Conservation (phyloP, 2,329 filamentous ascomycete genomes). For the Epichloe aotearoae region DNA sequence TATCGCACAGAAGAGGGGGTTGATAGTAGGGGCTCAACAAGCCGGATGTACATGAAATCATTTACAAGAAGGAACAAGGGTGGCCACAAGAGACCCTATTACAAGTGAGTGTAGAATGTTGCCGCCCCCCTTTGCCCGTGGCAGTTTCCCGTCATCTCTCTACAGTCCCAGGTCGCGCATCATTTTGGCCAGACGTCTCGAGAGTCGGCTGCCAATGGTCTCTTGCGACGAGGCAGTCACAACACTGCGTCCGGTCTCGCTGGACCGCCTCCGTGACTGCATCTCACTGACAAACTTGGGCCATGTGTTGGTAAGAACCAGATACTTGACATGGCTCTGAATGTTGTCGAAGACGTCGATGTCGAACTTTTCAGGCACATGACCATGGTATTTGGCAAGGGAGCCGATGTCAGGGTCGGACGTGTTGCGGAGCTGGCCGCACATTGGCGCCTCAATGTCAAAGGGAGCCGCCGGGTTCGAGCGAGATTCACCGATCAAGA, state of each 20-base stretch:
- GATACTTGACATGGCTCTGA: slow-evolving; percentile 45
- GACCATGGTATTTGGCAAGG: slow-evolving; percentile 19
- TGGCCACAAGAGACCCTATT: not conserved
- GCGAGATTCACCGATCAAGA: slow-evolving; percentile 25
- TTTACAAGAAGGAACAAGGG: not conserved
- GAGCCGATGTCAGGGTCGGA: not conserved
- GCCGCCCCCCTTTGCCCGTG: not conserved
- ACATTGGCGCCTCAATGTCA: slow-evolving; percentile 8
- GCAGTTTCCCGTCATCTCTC: not conserved
- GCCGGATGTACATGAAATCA: not conserved
- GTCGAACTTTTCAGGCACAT: slow-evolving; percentile 34
- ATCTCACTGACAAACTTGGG: slow-evolving; percentile 33
- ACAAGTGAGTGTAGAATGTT: no score
- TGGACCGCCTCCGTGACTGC: slow-evolving; percentile 6
- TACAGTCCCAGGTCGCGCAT: slow-evolving; percentile 2
- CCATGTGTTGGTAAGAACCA: slow-evolving; percentile 58
- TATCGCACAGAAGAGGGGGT: not conserved
- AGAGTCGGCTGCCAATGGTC: not conserved
- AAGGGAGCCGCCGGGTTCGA: slow-evolving; percentile 25
- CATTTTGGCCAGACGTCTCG: slow-evolving; percentile 1
- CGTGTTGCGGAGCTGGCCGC: not conserved
- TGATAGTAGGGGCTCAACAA: not conserved
- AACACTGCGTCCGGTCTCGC: slow-evolving; percentile 5
- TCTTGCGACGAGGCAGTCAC: not conserved
- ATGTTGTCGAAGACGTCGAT: slow-evolving; percentile 42